A percentile compares a stretch with the other conserved stretches of the same genome.
Evolutionary conservation across 441 rosid species (phyloP).

Genomic region (Brassica balearica): DNA sequence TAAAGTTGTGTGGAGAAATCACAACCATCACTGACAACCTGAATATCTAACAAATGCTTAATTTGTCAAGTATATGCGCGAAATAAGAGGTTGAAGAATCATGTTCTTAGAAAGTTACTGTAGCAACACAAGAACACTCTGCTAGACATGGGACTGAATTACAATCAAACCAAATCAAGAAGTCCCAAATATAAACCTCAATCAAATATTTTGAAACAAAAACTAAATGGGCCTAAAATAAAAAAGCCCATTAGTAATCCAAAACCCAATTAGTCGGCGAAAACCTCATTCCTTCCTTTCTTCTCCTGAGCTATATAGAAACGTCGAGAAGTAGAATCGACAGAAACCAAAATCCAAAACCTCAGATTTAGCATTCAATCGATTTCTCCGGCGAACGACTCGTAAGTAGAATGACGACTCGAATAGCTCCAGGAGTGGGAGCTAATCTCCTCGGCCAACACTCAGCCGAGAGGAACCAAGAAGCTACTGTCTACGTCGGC

Average conservation of each 20-base stretch:
- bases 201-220: background rate
- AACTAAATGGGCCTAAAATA: background rate
- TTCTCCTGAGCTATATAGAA: background rate
- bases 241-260: background rate
- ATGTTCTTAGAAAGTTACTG: too few relatives aligned
- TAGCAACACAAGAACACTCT: too few relatives aligned
- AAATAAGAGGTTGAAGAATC: too few relatives aligned
- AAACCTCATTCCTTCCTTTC: background rate
- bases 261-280: constrained; percentile 2
- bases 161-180: background rate
- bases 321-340: background rate
- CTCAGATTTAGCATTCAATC: constrained; percentile 35
- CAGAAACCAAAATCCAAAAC: constrained; percentile 13
- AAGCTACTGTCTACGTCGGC: constrained; percentile 97
- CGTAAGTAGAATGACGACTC: constrained; percentile 67
- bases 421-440: constrained; percentile 97
- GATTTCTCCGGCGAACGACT: constrained; percentile 36
- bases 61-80: too few relatives aligned
- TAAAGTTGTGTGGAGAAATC: too few relatives aligned
- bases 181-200: background rate
- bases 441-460: constrained; percentile 98
- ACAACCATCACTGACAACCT: too few relatives aligned
- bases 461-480: constrained; percentile 95
- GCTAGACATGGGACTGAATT: background rate
- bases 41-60: too few relatives aligned